A percentile compares a stretch with the other conserved stretches of the same genome.
Evolutionary conservation across 2,329 filamentous ascomycete species (phyloP).

Genomic region (Aulographum hederae): DNA sequence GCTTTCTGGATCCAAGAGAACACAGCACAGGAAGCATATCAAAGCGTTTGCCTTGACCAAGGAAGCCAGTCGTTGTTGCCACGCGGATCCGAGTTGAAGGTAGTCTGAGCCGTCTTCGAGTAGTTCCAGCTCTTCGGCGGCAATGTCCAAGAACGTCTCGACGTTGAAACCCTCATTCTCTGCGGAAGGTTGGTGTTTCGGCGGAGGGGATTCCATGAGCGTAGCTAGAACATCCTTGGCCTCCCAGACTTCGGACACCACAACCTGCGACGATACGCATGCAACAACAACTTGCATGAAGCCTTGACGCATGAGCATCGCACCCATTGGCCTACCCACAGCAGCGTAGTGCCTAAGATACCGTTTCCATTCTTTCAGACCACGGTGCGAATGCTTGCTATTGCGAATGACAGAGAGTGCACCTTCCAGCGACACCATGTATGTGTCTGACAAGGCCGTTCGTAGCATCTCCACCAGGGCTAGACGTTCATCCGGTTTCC

Average conservation of each 20-base stretch:
- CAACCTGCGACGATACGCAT: conserved; percentile 54
- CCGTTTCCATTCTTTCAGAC: conserved; percentile 68
- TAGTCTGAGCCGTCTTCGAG: conserved; percentile 86
- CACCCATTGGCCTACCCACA: conserved; percentile 64
- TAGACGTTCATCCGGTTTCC: conserved; percentile 57
- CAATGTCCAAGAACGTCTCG: conserved; percentile 48
- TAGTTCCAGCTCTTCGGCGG: conserved; percentile 66
- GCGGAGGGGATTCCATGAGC: background rate
- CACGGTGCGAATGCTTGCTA: conserved; percentile 28
- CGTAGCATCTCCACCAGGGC: conserved; percentile 54
- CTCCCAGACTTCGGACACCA: conserved; percentile 39
- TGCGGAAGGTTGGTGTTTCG: background rate
- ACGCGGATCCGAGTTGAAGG: conserved; percentile 64
- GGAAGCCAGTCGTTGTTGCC: conserved; percentile 73
- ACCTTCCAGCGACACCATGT: conserved; percentile 72
- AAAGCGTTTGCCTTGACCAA: conserved; percentile 70
- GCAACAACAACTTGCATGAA: conserved; percentile 75
- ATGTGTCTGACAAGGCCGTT: conserved; percentile 61
- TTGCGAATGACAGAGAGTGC: conserved; percentile 83
- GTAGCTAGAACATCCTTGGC: conserved; percentile 42
- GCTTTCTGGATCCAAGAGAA: conserved; percentile 61
- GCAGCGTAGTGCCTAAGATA: conserved; percentile 69
- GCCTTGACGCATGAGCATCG: conserved; percentile 76
- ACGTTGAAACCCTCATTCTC: conserved; percentile 12
- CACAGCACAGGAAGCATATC: conserved; percentile 71